Evolutionary conservation across 139 green algal species (phyloP), one percentile per base, ranked within the genome.

Genomic region (Diplosphaera chodatii): DNA sequence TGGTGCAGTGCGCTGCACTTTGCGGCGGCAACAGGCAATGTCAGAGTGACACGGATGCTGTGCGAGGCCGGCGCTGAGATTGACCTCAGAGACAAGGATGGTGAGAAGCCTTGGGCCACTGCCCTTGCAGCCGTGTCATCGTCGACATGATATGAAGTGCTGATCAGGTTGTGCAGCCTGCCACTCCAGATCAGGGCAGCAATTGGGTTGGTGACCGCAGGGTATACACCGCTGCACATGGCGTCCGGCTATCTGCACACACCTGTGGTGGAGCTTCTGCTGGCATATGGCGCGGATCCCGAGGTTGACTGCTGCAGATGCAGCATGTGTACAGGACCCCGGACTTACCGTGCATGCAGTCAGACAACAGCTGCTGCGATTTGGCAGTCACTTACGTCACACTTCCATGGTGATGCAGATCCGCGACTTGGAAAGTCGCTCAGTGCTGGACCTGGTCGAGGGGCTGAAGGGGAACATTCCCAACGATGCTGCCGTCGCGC

Each of bases 161-260:
- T n/a, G n/a, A n/a, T n/a, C n/a, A n/a, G n/a, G n/a, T n/a, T n/a
- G n/a, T n/a, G n/a, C n/a, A n/a, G n/a, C n/a, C n/a, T n/a, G n/a
- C n/a, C n/a, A n/a, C n/a, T n/a, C n/a, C n/a, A n/a, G n/a, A n/a
- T n/a, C n/a, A n/a, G n/a, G n/a, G n/a, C n/a, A n/a, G n/a, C n/a
- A n/a, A n/a, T n/a, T n/a, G n/a, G n/a, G n/a, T n/a, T n/a, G n/a
- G n/a, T n/a, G n/a, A n/a, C n/a, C 68, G 66, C 80, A 91, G 88
- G 89, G 40, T 96, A 91, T 82, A 96, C 90, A 2, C 86, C 90
- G 0, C 79, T 96, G 64, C 90, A 96, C 78, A 94, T 96, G 87
- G 89, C 90, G 0, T 80, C 84, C 20, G 85, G 89, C 21, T 92
- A 93, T 79, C 84, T 91, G 66, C 89, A 92, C 78, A 86, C 78